A percentile compares a stretch with the other conserved stretches of the same genome.
These are phyloP conservation scores for Russula sp. DNA, from an alignment of 768 basidiomycete species.

Conservation along the genomic window DNA sequence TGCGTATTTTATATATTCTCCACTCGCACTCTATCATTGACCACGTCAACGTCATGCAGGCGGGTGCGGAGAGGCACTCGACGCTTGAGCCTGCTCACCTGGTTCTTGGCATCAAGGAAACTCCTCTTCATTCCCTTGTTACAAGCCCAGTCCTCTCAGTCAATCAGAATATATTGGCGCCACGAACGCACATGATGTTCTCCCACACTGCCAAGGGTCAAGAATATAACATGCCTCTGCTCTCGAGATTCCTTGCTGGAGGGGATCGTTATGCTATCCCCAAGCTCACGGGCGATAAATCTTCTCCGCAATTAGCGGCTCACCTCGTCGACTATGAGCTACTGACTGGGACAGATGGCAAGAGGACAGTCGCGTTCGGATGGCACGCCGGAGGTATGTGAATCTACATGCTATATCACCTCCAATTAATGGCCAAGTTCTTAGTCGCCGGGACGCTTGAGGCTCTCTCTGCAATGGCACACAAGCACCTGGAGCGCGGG, in stretches of 20 bases:
- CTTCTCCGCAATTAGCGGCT: slow-evolving; percentile 28
- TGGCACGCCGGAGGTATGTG: slow-evolving; percentile 82
- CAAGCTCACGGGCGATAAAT: background rate
- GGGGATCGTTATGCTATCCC: slow-evolving; percentile 12
- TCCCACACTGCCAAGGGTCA: slow-evolving; percentile 89
- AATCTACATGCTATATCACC: background rate
- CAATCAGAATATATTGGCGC: slow-evolving; percentile 23
- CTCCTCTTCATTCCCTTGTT: slow-evolving; percentile 56
- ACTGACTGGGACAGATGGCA: slow-evolving; percentile 52
- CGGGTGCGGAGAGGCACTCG: slow-evolving; percentile 60
- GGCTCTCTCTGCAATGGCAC: slow-evolving; percentile 69
- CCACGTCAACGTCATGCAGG: slow-evolving; percentile 37
- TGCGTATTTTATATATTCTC: slow-evolving; percentile 29
- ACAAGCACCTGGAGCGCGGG: slow-evolving; percentile 70
- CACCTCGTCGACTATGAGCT: slow-evolving; percentile 83
- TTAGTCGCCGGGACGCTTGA: slow-evolving; percentile 81
- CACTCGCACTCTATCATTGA: background rate
- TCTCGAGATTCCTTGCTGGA: slow-evolving; percentile 49
- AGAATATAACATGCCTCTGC: slow-evolving; percentile 72
- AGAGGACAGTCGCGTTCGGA: slow-evolving; percentile 83
- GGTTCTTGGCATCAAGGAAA: slow-evolving; percentile 85
- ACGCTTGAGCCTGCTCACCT: slow-evolving; percentile 62
- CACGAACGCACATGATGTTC: slow-evolving; percentile 83
- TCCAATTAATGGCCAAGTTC: background rate
- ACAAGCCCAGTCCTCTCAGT: slow-evolving; percentile 35